These are phyloP conservation scores for Leucocoprinus leucothites DNA, from an alignment of 768 basidiomycete genomes.

Conservation along the genomic window DNA sequence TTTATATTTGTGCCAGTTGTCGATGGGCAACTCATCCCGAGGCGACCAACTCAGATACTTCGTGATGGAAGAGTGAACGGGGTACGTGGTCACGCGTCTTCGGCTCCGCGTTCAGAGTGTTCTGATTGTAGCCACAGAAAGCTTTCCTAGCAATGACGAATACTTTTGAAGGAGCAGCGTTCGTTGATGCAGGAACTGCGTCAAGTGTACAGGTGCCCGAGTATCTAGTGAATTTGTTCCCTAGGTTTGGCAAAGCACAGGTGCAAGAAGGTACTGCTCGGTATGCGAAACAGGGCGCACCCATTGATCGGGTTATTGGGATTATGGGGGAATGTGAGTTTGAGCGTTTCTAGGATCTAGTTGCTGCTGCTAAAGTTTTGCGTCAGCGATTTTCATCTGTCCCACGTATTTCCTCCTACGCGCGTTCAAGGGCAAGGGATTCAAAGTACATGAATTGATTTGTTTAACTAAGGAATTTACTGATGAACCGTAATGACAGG, in stretches of 20 bases:
- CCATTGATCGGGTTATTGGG: slow-evolving; percentile 8
- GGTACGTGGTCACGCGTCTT: slow-evolving; percentile 25
- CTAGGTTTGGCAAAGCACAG: slow-evolving; percentile 27
- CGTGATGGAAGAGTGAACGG: slow-evolving; percentile 36
- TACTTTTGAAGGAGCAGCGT: slow-evolving; percentile 31
- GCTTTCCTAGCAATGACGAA: slow-evolving; percentile 37
- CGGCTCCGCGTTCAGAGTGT: too few relatives aligned
- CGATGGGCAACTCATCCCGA: slow-evolving; percentile 43
- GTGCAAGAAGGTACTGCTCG: slow-evolving; percentile 11
- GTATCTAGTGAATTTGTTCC: slow-evolving; percentile 38
- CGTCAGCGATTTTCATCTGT: slow-evolving; percentile 41
- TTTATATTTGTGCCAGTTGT: slow-evolving; percentile 45
- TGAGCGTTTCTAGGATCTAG: background rate
- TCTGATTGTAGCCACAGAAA: slow-evolving; percentile 19
- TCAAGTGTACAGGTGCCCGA: slow-evolving; percentile 23
- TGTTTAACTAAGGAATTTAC: too few relatives aligned
- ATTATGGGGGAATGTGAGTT: slow-evolving; percentile 15
- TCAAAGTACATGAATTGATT: slow-evolving; percentile 25
- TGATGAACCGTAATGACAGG: slow-evolving; percentile 28
- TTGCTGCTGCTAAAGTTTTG: background rate
- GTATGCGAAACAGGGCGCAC: slow-evolving; percentile 5
- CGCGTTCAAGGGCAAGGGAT: slow-evolving; percentile 27
- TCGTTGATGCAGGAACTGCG: slow-evolving; percentile 29
- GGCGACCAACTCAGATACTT: slow-evolving; percentile 38
- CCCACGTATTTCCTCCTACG: slow-evolving; percentile 38